Conservation (phyloP, 345 rosid species). For the Linum tenue region DNA sequence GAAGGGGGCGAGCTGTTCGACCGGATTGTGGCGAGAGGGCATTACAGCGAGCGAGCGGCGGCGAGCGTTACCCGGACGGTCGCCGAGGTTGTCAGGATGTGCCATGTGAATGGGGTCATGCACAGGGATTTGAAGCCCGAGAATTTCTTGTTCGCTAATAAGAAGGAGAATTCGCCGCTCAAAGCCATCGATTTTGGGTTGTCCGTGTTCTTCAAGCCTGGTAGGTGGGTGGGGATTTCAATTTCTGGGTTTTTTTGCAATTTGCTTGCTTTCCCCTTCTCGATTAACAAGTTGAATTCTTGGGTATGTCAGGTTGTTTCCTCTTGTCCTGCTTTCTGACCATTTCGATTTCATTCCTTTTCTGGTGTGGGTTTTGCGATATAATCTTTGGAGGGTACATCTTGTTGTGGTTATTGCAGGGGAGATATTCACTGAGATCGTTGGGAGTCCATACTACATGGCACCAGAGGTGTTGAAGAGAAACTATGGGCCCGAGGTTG, state of each 20-base stretch:
- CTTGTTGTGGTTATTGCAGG: constrained; percentile 26
- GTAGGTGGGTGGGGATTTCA: constrained; percentile 26
- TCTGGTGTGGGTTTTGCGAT: not conserved
- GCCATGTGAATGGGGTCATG: constrained; percentile 85
- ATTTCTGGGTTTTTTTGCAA: not conserved
- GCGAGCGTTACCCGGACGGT: constrained; percentile 68
- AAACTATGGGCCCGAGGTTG: constrained; percentile 86
- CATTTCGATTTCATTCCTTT: not conserved
- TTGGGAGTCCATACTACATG: constrained; percentile 98
- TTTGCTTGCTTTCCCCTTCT: not conserved
- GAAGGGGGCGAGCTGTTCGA: constrained; percentile 97
- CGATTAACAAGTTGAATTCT: not conserved
- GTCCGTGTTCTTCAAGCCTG: constrained; percentile 82
- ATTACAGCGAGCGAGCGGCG: constrained; percentile 88
- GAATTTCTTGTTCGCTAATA: constrained; percentile 81
- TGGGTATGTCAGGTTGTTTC: not conserved
- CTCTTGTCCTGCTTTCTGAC: not conserved
- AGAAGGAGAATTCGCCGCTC: constrained; percentile 71
- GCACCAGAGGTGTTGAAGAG: constrained; percentile 89
- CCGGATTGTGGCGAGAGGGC: constrained; percentile 92
- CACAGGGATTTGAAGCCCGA: constrained; percentile 96
- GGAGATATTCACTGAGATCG: constrained; percentile 75
- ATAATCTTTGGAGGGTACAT: not conserved
- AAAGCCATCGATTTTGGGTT: constrained; percentile 93
- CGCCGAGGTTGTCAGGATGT: constrained; percentile 87